Base-by-base conservation (phyloP, 768 basidiomycete genomes). In the Leucocoprinus leucothites region DNA sequence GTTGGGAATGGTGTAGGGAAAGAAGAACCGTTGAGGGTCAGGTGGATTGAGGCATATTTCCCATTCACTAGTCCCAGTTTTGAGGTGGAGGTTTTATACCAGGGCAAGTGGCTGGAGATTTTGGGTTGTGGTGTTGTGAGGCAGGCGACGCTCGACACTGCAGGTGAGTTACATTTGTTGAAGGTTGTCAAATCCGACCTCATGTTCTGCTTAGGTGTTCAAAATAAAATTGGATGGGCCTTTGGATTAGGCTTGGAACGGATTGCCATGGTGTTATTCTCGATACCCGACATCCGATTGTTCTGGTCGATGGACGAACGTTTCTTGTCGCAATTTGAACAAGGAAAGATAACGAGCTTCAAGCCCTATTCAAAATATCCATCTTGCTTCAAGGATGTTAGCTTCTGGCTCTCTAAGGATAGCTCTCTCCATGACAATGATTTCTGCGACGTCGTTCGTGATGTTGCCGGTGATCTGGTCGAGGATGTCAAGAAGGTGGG, bases 41-140 rank as follows among this genome's bases (percentile, higher is more conserved):
- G 97, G 19, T 99, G 97, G 97, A 98, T 98, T 60, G 94, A 98
- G 66, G 93, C 96, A 1, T 92, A 90, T 65, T 98, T 99, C 72
- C 97, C 97, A 1, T 99, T 96, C 78, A 99, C 97, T 53, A 89
- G 86, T 57, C 97, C 97, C 8, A 97, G 94, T 67, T 99, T 91
- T 66, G 96, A 99, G 66, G 95, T 99, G 40, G 97, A 99, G 67
- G 94, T 98, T 3, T 88, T 95, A 71, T 98, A 90, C 74, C 84
- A 87, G 54, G 97, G 94, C 1, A 89, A 95, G 69, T 99, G 97
- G 97, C 75, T 99, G 21, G 97, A 98, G 70, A 91, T 99, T 52
- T 76, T 98, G 5, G 97, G 97, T 0, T 94, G 83, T 57, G 97
- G 97, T 1, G 93, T 99, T 21, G 84, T 98, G 36, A 79, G 84